Conservation (phyloP, 257 asterid species). For the Solanum pennellii region DNA sequence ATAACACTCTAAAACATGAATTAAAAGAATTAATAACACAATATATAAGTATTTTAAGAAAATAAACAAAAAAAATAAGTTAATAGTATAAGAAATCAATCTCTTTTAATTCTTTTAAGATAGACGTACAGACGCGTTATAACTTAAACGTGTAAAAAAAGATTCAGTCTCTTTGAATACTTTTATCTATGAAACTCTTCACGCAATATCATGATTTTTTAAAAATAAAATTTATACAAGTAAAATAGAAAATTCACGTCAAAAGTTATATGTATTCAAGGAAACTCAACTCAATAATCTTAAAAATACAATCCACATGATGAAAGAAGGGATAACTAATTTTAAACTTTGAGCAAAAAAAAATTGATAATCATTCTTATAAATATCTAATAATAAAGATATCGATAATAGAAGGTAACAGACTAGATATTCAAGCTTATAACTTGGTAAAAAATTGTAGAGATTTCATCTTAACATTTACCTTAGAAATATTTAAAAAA, state of each 20-base stretch:
- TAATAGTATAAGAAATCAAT: not conserved
- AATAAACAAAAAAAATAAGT: not conserved
- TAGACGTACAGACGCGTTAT: no score
- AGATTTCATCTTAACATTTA: not conserved
- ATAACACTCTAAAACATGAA: no score
- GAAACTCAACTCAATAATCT: no score
- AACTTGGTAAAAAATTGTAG: not conserved
- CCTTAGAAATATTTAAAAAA: no score
- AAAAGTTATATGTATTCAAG: no score
- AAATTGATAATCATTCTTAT: no score
- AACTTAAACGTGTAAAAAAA: no score
- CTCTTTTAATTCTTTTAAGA: not conserved
- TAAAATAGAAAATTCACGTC: rapidly evolving
- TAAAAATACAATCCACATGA: not conserved
- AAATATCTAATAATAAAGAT: no score
- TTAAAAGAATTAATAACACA: not conserved
- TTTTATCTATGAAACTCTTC: not conserved
- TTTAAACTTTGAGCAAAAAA: no score
- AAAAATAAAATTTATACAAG: no score
- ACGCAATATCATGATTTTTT: no score
- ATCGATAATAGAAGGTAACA: no score
- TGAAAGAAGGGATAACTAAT: not conserved
- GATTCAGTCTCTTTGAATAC: not conserved
- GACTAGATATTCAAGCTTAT: not conserved
- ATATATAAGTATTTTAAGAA: not conserved